phyloP scores from a whole-genome alignment of 192 early-diverging fungal genomes.

The Backusella morwellensis region DNA sequence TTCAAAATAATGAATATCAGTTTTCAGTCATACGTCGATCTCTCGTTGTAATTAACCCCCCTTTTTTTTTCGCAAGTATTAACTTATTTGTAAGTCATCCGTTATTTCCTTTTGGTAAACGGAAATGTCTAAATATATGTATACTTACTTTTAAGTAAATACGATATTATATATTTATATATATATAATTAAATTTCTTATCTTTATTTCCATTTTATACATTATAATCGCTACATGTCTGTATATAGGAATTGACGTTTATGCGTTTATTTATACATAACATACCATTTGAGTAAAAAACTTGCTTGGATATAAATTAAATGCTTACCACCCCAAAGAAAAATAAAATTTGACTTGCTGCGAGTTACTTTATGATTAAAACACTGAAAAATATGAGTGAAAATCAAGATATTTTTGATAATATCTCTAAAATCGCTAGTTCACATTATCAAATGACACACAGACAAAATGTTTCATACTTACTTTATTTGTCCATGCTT shows the following conservation, averaged over 20 bases:
- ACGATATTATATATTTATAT: background rate
- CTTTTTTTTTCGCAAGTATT: background rate
- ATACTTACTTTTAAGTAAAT: background rate
- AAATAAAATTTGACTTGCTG: background rate
- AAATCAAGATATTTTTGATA: background rate
- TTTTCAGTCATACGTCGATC: background rate
- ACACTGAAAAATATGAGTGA: background rate
- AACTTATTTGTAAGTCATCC: conserved; percentile 1
- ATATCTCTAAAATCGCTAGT: background rate
- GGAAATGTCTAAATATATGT: background rate
- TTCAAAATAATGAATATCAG: conserved; percentile 1
- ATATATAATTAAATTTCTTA: background rate
- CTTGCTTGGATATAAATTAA: background rate
- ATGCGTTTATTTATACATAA: background rate
- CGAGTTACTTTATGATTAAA: background rate
- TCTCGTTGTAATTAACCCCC: background rate
- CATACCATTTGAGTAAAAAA: background rate
- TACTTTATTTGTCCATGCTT: background rate
- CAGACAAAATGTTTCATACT: background rate
- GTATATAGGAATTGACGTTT: background rate
- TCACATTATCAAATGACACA: background rate
- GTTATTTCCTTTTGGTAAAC: background rate
- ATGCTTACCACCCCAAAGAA: no score
- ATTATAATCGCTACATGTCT: background rate
- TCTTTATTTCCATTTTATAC: background rate